Percentiles rank a stretch among this genome's conserved stretches.
Evolutionary conservation across 257 asterid genomes (phyloP).

Genomic region (Capsicum chinense): DNA sequence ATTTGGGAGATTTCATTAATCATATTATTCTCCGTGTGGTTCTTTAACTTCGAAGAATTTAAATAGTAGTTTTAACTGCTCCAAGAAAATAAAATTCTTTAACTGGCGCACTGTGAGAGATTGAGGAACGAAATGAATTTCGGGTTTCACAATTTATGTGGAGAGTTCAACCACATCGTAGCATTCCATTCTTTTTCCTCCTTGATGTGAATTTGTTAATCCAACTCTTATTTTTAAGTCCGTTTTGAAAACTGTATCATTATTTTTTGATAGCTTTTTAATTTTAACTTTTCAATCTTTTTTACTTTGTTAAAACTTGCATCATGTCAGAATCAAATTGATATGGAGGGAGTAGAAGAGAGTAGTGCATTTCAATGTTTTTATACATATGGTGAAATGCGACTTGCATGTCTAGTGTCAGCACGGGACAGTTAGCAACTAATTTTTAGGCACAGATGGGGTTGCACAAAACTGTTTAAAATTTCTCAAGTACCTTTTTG

Average conservation of each 20-base stretch:
- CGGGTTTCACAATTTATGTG: neutral
- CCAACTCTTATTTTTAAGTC: too few species aligned
- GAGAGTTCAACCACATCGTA: neutral
- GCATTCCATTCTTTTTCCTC: neutral
- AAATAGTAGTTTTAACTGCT: too few species aligned
- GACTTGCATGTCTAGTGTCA: neutral
- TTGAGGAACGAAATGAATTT: neutral
- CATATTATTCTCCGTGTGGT: neutral
- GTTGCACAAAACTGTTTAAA: neutral
- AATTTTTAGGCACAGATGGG: too few species aligned
- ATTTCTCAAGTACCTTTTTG: neutral
- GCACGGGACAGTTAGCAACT: neutral
- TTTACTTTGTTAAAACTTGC: too few species aligned
- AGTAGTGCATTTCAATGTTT: neutral
- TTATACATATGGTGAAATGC: neutral
- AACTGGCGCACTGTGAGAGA: neutral
- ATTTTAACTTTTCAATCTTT: too few species aligned
- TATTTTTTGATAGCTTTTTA: too few species aligned
- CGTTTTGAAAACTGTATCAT: too few species aligned
- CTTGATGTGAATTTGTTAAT: neutral
- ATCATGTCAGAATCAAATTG: too few species aligned
- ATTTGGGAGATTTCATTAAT: neutral
- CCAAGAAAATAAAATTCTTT: neutral
- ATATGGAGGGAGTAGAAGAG: neutral
- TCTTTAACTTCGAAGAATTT: too few species aligned